Evolutionary conservation across 2,329 filamentous ascomycete species (phyloP), one percentile per base, ranked within the genome.

Genomic region (Metarhizium sp.): DNA sequence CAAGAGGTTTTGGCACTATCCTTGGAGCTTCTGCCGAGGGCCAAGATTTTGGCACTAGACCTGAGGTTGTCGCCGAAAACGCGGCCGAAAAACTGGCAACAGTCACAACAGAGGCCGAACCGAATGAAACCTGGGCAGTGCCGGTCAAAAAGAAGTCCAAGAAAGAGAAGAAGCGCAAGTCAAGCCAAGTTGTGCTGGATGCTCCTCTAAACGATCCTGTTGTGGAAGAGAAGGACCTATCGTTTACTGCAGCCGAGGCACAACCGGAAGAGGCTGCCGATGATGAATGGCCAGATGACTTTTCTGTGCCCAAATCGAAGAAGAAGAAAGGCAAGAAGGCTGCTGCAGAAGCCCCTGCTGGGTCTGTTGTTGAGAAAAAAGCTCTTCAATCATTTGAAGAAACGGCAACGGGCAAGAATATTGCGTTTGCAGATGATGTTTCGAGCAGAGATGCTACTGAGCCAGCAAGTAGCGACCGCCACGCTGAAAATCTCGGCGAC

Each of bases 241-340:
- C 32, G 32, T 34, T 32, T n/a, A 34, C 14, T 25, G 43, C 48
- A 36, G 43, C 32, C 32, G 32, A 47, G 38, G 29, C 7, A 48
- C 29, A 42, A 51, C n/a, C 25, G 40, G 51, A 56, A 49, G 45
- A 54, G n/a, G 40, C 40, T 14, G 43, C 34, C 13, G 18, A 52
- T 7, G 55, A 60, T 11, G 56, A 57, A 46, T 52, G 53, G 57
- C 7, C 54, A 2, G 56, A 57, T 6, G 51, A 51, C 25, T 50
- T 51, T 43, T 52, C 58, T 10, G 40, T 58, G 45, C 50, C 59
- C 30, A 64, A 61, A 32, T 59, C 60, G 16, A 64, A 66, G 53
- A 66, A 66, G 43, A 69, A 67, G 56, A 71, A 69, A 53, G 66
- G 62, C 29, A 60, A 64, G 52, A 63, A 52, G 54, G 49, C 6